phyloP scores from a whole-genome alignment of 192 early-diverging fungal genomes.

The Coemansia sp. region DNA sequence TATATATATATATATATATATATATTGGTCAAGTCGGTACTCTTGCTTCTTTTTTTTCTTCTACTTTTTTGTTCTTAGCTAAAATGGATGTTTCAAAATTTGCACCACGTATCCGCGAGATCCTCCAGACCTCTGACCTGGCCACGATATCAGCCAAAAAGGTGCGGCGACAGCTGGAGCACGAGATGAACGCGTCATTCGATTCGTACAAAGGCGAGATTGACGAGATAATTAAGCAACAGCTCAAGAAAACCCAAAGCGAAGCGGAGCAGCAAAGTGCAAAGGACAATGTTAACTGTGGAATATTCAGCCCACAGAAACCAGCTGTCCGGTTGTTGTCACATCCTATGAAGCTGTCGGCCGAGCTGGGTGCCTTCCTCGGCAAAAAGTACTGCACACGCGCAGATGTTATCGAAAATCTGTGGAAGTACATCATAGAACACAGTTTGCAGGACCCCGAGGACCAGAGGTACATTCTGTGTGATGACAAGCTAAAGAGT shows the following conservation, averaged over 20 bases:
- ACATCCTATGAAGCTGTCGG: constrained; percentile 52
- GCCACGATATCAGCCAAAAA: constrained; percentile 56
- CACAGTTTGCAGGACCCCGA: constrained; percentile 49
- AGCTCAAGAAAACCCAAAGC: constrained; percentile 52
- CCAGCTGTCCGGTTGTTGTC: too few species aligned
- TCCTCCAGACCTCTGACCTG: constrained; percentile 55
- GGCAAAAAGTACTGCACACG: constrained; percentile 49
- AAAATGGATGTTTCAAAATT: constrained; percentile 35
- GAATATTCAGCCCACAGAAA: too few species aligned
- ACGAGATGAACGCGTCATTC: constrained; percentile 53
- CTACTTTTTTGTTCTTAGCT: background rate
- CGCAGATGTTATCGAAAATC: constrained; percentile 49
- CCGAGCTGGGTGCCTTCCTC: constrained; percentile 46
- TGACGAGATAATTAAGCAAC: constrained; percentile 52
- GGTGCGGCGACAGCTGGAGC: constrained; percentile 59
- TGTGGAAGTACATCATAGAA: constrained; percentile 56
- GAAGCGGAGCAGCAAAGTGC: constrained; percentile 33
- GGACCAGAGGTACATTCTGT: constrained; percentile 56
- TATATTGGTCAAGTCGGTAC: background rate
- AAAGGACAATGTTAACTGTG: background rate
- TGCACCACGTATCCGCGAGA: constrained; percentile 50
- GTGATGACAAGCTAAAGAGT: constrained; percentile 43
- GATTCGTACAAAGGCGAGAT: constrained; percentile 54
- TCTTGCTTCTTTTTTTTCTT: background rate
- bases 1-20: too few species aligned